Evolutionary conservation across 176 grass and related monocot species (phyloP).

Genomic region (Raddia guianensis): DNA sequence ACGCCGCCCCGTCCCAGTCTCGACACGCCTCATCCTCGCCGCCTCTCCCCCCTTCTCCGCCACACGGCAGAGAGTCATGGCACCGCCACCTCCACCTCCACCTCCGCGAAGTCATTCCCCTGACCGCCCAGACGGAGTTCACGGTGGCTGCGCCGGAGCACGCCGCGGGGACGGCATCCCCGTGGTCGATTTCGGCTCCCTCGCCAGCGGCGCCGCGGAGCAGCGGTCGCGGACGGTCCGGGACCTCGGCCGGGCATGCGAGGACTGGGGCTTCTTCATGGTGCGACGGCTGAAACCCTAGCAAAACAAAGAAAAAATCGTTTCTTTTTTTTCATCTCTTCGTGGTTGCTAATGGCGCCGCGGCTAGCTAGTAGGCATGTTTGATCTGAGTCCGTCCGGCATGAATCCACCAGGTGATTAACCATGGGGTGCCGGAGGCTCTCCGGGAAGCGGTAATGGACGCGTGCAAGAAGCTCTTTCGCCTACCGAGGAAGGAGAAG

Average conservation of each 20-base stretch:
- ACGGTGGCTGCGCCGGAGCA: neutral
- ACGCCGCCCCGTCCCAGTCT: neutral
- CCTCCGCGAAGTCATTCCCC: neutral
- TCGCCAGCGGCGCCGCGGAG: constrained; percentile 42
- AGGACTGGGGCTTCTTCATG: constrained; percentile 89
- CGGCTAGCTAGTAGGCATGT: no score
- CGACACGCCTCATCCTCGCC: neutral
- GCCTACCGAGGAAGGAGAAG: constrained; percentile 53
- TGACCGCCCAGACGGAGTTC: neutral
- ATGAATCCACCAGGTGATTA: constrained; percentile 48
- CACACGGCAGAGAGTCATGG: neutral
- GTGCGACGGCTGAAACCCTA: constrained; percentile 8
- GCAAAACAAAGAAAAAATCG: neutral
- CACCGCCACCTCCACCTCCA: neutral
- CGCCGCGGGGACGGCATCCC: constrained; percentile 32
- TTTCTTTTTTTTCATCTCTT: neutral
- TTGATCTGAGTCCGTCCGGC: no score
- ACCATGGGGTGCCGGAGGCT: constrained; percentile 63
- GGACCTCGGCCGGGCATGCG: constrained; percentile 54
- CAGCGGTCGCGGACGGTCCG: constrained; percentile 41
- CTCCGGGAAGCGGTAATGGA: constrained; percentile 49
- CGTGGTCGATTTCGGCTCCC: constrained; percentile 55
- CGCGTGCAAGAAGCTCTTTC: constrained; percentile 44
- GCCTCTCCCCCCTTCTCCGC: neutral
- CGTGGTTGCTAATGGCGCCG: neutral